phyloP scores from a whole-genome alignment of 495 filamentous ascomycete genomes.

The Saxophila tyrrhenica region DNA sequence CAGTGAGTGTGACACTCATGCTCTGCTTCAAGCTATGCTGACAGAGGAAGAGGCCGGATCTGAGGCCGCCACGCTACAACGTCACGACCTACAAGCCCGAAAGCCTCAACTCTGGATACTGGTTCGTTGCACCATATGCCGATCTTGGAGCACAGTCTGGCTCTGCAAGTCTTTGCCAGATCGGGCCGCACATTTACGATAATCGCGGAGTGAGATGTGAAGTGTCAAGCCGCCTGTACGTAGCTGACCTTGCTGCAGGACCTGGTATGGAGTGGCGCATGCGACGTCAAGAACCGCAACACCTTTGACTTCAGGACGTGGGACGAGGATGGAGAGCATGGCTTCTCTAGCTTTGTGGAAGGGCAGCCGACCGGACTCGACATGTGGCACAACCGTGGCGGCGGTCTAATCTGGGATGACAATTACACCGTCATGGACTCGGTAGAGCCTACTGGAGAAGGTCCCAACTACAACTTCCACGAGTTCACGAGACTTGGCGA shows the following conservation, averaged over 20 bases:
- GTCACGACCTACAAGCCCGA: neutral
- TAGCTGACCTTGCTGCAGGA: neutral
- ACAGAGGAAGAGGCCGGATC: neutral
- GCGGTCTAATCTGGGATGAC: neutral
- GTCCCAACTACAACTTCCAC: neutral
- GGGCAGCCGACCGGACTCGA: neutral
- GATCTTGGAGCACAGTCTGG: neutral
- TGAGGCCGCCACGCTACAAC: neutral
- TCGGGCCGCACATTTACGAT: neutral
- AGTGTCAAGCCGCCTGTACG: neutral
- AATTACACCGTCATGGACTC: neutral
- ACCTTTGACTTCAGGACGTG: neutral
- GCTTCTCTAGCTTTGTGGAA: neutral
- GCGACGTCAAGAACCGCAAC: neutral
- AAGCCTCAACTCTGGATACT: neutral
- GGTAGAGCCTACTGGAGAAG: neutral
- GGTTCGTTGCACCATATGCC: neutral
- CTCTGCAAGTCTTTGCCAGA: neutral
- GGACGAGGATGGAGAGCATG: neutral
- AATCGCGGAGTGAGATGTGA: neutral
- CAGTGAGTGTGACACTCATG: no score
- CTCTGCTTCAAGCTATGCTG: no score
- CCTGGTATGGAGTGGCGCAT: neutral
- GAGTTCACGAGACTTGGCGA: neutral
- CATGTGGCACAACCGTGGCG: neutral